Conservation (phyloP, 208 protist species). For the Trypanosoma brucei region DNA sequence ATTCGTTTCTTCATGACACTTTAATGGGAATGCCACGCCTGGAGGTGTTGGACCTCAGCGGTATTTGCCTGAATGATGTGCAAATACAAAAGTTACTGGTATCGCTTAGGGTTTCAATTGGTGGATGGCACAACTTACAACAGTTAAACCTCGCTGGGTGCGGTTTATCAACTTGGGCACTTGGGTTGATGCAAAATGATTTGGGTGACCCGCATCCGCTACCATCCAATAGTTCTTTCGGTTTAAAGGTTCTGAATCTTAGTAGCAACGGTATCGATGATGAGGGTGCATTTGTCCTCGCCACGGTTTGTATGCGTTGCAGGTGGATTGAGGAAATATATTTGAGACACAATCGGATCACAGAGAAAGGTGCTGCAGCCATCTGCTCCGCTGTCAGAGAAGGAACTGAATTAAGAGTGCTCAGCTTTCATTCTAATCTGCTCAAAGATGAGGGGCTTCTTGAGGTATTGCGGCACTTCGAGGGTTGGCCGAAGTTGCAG, state of each 20-base stretch:
- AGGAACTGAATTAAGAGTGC: constrained; percentile 26
- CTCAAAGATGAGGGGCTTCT: constrained; percentile 44
- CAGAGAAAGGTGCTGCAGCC: constrained; percentile 20
- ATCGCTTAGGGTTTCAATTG: constrained; percentile 27
- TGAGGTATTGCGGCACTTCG: constrained; percentile 25
- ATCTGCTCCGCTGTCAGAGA: constrained; percentile 33
- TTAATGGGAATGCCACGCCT: constrained; percentile 22
- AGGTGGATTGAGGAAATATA: constrained; percentile 30
- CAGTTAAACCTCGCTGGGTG: constrained; percentile 53
- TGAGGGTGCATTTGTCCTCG: constrained; percentile 38
- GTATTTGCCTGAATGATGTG: constrained; percentile 44
- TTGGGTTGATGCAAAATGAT: constrained; percentile 26
- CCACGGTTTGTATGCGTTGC: constrained; percentile 42
- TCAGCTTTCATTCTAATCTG: constrained; percentile 58
- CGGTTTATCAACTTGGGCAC: constrained; percentile 32
- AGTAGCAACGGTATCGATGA: constrained; percentile 44
- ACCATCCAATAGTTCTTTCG: constrained; percentile 7
- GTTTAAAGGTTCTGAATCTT: constrained; percentile 40
- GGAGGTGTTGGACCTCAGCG: constrained; percentile 35
- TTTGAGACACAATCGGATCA: constrained; percentile 58
- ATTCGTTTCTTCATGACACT: constrained; percentile 8
- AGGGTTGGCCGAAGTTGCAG: constrained; percentile 45
- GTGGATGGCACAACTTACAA: constrained; percentile 55
- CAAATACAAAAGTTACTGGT: constrained; percentile 24
- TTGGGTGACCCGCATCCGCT: constrained; percentile 6